Evolutionary conservation across 352 stramenopile genomes (phyloP).

Genomic region (Phytophthora constricta): DNA sequence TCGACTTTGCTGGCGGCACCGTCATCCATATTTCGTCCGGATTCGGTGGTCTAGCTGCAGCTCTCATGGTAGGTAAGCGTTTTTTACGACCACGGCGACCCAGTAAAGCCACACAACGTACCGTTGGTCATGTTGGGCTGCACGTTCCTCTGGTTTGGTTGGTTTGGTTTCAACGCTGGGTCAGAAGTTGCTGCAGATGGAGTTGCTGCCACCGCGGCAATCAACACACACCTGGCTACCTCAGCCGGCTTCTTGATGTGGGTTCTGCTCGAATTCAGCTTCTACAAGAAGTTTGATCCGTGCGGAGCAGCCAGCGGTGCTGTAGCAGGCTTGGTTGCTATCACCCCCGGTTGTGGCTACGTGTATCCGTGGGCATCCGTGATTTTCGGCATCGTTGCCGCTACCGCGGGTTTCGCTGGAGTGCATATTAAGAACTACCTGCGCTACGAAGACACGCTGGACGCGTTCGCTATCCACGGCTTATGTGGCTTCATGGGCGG

Average conservation of each 20-base stretch:
- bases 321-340: conserved; percentile 64
- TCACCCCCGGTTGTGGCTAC: conserved; percentile 73
- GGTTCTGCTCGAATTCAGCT: conserved; percentile 58
- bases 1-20: conserved; percentile 85
- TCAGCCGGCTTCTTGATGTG: conserved; percentile 70
- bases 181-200: conserved; percentile 59
- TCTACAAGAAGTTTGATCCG: conserved; percentile 62
- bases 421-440: conserved; percentile 67
- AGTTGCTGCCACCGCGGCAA: conserved; percentile 63
- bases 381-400: conserved; percentile 71
- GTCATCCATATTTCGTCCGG: conserved; percentile 83
- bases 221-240: conserved; percentile 74
- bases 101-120: conserved; percentile 81
- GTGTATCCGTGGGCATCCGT: conserved; percentile 67
- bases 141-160: conserved; percentile 81
- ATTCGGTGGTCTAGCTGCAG: conserved; percentile 70
- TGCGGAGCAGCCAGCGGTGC: conserved; percentile 65
- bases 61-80: conserved; percentile 70
- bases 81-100: conserved; percentile 75
- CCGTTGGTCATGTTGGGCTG: conserved; percentile 79
- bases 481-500: conserved; percentile 62
- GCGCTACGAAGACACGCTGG: conserved; percentile 81
- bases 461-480: conserved; percentile 78
- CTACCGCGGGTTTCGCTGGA: conserved; percentile 48
- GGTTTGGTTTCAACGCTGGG: conserved; percentile 84